Evolutionary conservation across 2,329 filamentous ascomycete genomes (phyloP).

Genomic region (Arthrobotrys pseudoclavata): DNA sequence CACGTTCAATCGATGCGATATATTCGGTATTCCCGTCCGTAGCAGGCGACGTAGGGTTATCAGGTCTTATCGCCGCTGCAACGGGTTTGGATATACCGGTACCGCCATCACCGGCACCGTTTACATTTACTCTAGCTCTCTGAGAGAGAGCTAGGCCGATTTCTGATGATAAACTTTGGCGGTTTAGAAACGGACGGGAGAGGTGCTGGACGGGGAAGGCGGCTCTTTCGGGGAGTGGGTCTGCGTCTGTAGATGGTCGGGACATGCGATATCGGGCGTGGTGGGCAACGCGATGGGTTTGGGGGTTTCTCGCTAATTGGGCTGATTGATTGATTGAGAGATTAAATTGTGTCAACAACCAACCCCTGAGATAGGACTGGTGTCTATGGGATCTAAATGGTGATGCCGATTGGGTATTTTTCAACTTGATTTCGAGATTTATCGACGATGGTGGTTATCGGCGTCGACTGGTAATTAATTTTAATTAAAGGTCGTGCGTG

Average conservation of each 20-base stretch:
- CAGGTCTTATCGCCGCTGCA: conserved; percentile 31
- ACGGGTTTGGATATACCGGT: conserved; percentile 12
- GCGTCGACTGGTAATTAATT: no score
- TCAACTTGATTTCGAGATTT: no score
- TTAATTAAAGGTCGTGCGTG: neutral
- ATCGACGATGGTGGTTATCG: no score
- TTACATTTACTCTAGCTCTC: neutral
- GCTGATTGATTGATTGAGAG: neutral
- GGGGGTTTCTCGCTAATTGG: neutral
- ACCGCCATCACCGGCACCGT: conserved; percentile 2
- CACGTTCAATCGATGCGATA: conserved; percentile 9
- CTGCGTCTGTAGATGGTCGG: conserved; percentile 38
- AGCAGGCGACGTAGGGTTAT: neutral
- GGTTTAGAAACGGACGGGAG: conserved; percentile 7
- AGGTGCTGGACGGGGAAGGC: conserved; percentile 43
- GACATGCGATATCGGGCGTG: conserved; percentile 34
- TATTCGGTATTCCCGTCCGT: neutral
- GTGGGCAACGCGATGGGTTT: conserved; percentile 12
- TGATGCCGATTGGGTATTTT: no score
- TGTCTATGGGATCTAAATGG: no score
- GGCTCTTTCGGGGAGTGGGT: conserved; percentile 42
- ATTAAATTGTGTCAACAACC: neutral
- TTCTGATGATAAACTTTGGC: neutral
- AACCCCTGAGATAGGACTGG: no score
- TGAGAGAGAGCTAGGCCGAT: conserved; percentile 1